Evolutionary conservation across 768 basidiomycete genomes (phyloP), one percentile per base, ranked within the genome.

Genomic region (Naganishia randhawae): DNA sequence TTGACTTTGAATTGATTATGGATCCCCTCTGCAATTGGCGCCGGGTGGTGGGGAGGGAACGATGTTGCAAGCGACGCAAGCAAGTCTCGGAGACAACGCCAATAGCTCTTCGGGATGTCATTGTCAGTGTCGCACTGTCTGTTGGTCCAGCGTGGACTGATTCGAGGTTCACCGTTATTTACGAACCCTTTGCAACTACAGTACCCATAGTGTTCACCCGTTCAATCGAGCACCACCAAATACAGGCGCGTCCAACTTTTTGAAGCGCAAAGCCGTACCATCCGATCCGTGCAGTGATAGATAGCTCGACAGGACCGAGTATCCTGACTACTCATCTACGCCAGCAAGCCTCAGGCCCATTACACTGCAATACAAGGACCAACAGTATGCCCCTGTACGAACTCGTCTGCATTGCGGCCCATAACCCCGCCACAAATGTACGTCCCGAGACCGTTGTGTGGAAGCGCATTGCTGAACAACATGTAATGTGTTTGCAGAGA

Each of bases 321-420:
- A 13, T 25, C 29, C 2, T 25, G 29, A 11, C 11, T 4, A 25
- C 50, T 9, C 22, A 37, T 17, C 33, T 10, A 41, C 31, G 14
- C 10, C 10, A n/a, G 2, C n/a, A 39, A 41, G 5, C 6, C 8
- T 11, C 51, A 6, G 11, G 8, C 22, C 8, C 22, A 25, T 27
- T 8, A 22, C 16, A n/a, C 45, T 13, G 45, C 45, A 7, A 48
- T 11, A 48, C n/a, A 48, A 13, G 14, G 25, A 3, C 11, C 45
- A 2, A n/a, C 37, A 41, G 2, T 13, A 79, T 79, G 78, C 77
- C 77, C 16, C 71, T 79, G 25, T 79, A 79, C 69, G 78, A 79
- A 65, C 71, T 79, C 10, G 76, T 78, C 73, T 79, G 78, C 67
- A 78, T 79, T 53, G 77, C 77, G 9, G 73, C 74, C 27, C 78